phyloP scores from a whole-genome alignment of 2,329 filamentous ascomycete genomes.

The Zarea fungicola region DNA sequence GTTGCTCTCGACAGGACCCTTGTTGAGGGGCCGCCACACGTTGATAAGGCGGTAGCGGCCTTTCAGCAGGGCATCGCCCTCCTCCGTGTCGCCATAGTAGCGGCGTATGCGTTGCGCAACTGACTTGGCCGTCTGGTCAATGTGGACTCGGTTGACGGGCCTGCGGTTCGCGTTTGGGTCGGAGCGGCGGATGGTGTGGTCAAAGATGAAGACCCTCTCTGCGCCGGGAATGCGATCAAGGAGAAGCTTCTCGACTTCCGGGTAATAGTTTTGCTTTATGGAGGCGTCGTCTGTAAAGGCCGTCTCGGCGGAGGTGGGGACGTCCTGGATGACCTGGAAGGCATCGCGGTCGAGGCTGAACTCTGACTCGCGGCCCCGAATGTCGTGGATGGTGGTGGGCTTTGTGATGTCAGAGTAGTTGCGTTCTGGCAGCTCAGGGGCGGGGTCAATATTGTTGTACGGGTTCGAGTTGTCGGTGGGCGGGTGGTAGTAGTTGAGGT shows the following conservation, averaged over 20 bases:
- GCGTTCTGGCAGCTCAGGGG: constrained; percentile 54
- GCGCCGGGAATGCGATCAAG: constrained; percentile 62
- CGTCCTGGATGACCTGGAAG: constrained; percentile 59
- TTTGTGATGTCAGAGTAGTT: constrained; percentile 55
- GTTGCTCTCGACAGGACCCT: constrained; percentile 56
- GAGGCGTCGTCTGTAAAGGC: constrained; percentile 64
- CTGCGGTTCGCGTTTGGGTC: constrained; percentile 52
- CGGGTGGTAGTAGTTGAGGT: constrained; percentile 60
- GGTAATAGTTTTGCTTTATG: constrained; percentile 73
- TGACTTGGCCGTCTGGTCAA: constrained; percentile 71
- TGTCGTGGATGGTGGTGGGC: constrained; percentile 60
- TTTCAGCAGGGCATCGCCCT: constrained; percentile 60
- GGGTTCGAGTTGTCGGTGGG: constrained; percentile 56
- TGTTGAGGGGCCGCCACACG: constrained; percentile 68
- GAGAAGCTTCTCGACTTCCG: constrained; percentile 71
- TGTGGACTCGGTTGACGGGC: constrained; percentile 70
- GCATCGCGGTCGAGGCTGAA: constrained; percentile 69
- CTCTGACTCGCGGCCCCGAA: constrained; percentile 62
- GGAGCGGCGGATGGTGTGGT: constrained; percentile 78
- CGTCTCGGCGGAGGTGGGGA: constrained; percentile 50
- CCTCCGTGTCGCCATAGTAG: constrained; percentile 53
- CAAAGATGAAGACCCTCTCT: constrained; percentile 68
- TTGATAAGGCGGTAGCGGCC: constrained; percentile 80
- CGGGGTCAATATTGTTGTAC: constrained; percentile 64
- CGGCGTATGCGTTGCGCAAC: constrained; percentile 61